phyloP scores from a whole-genome alignment of 371 early-diverging fungal species.

The Syncephalis plumigaleata region DNA sequence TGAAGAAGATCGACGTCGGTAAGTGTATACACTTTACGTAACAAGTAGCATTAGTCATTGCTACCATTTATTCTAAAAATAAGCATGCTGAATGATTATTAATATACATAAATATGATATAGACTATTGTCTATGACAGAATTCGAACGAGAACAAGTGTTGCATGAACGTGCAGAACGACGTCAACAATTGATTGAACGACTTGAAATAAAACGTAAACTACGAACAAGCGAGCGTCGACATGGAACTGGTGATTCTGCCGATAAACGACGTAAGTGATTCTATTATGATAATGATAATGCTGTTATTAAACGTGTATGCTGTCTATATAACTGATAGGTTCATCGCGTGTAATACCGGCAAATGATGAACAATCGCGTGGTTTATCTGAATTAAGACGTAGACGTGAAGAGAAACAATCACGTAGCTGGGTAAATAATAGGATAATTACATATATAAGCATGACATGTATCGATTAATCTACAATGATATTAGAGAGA shows the following conservation, averaged over 20 bases:
- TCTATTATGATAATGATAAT: background rate
- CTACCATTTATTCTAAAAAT: background rate
- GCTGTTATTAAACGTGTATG: background rate
- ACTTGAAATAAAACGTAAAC: slow-evolving; percentile 19
- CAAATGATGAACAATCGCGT: slow-evolving; percentile 11
- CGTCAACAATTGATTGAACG: slow-evolving; percentile 21
- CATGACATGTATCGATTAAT: background rate
- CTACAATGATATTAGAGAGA: background rate
- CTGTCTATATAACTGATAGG: background rate
- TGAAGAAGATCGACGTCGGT: slow-evolving; percentile 45
- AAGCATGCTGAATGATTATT: background rate
- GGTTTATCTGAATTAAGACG: slow-evolving; percentile 34
- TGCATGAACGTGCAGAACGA: slow-evolving; percentile 41
- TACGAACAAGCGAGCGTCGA: slow-evolving; percentile 5
- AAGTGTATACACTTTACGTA: slow-evolving; percentile 1
- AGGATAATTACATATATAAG: background rate
- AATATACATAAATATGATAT: background rate
- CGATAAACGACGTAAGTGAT: slow-evolving; percentile 1
- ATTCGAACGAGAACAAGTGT: slow-evolving; percentile 57
- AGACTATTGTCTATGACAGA: slow-evolving; percentile 45
- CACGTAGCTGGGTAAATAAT: background rate
- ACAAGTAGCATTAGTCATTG: background rate
- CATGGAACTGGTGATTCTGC: slow-evolving; percentile 4
- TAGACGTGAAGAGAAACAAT: slow-evolving; percentile 27
- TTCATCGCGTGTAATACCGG: background rate